Evolutionary conservation across 164 flowering plant genomes (phyloP), one percentile per base, ranked within the genome.

Genomic region (Kalanchoe fedtschenkoi): DNA sequence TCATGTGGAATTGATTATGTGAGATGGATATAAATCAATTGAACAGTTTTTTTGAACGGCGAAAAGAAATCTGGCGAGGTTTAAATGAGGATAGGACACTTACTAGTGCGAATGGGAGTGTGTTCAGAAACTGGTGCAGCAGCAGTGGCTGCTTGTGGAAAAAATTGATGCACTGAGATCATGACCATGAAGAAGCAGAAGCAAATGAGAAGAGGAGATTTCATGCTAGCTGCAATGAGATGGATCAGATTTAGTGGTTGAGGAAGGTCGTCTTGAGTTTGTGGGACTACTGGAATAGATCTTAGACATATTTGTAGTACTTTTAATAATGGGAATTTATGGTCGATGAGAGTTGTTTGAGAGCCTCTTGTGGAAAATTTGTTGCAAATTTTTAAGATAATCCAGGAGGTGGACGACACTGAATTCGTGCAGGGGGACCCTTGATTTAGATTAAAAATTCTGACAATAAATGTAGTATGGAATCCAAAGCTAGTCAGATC

Each of bases 151-250:
- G 35, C 34, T 14, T 9, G 60, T 56, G 60, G 60, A 16, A 56
- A 19, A 16, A 29, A 28, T 21, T 29, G 60, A 28, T 11, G 34
- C 11, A 30, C 21, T 26, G 60, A 29, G 35, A 56, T 30, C n/a
- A 56, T 29, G 35, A 56, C 17, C 35, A 56, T 21, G 60, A 56
- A 29, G 60, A 16, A 56, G n/a, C n/a, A n/a, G n/a, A n/a, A n/a
- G 35, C 29, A 29, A 56, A 29, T 56, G 53, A 19, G 26, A 43
- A 15, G 19, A 19, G 5, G 2, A 4, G 14, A 46, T 19, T 21
- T 19, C 8, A 22, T 1, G 19, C 47, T 16, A 5, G 53, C 26
- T 46, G 26, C 53, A 28, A 47, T 47, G 1, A 46, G 24, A 37
- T 15, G 8, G 39, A 37, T 9, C n/a, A n/a, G n/a, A n/a, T n/a